phyloP scores from a whole-genome alignment of 2,329 filamentous ascomycete genomes.

The Botrytis byssoidea region DNA sequence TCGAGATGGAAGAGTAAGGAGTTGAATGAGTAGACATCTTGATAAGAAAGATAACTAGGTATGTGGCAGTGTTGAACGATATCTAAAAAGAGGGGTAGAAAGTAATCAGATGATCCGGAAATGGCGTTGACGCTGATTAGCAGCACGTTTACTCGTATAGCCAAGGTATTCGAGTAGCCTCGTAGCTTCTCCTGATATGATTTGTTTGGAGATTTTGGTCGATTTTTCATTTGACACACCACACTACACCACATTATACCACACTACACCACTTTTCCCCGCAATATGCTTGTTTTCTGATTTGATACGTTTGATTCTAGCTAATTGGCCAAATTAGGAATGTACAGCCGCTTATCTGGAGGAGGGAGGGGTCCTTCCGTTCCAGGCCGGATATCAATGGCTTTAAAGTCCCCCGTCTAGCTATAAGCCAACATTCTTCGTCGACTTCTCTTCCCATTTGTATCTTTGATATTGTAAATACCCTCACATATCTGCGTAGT shows the following conservation, averaged over 20 bases:
- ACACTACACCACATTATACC: neutral
- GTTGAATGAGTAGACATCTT: conserved; percentile 14
- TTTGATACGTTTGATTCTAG: neutral
- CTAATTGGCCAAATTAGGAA: conserved; percentile 22
- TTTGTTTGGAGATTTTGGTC: neutral
- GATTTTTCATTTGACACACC: neutral
- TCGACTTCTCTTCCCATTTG: conserved; percentile 9
- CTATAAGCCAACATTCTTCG: neutral
- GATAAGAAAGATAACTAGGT: neutral
- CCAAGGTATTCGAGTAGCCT: no score
- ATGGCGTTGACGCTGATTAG: neutral
- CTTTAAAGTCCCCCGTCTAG: neutral
- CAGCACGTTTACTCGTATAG: neutral
- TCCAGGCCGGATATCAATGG: conserved; percentile 18
- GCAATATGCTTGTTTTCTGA: neutral
- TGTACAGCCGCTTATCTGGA: conserved; percentile 30
- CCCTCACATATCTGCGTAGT: neutral
- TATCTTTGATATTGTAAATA: neutral
- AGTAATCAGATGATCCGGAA: neutral
- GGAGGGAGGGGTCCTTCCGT: neutral
- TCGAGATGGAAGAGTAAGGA: conserved; percentile 14
- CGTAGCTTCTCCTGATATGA: neutral
- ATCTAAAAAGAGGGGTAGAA: neutral
- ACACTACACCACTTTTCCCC: neutral
- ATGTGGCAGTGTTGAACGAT: neutral